Conservation (phyloP, 768 basidiomycete genomes). For the Pleurotus pulmonarius region DNA sequence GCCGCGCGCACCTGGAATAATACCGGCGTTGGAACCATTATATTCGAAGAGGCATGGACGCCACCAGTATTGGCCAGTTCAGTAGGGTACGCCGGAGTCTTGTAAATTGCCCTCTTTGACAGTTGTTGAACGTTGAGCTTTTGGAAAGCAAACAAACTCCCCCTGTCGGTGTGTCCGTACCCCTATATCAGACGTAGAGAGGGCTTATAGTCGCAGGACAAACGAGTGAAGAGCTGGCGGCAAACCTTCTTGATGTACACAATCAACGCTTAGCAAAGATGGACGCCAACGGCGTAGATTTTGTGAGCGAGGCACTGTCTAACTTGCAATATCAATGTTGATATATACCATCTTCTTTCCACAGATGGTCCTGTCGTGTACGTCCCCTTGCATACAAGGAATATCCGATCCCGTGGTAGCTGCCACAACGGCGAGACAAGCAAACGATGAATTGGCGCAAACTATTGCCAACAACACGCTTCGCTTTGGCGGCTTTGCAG, state of each 20-base stretch:
- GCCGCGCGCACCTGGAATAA: conserved; percentile 23
- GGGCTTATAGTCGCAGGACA: conserved; percentile 14
- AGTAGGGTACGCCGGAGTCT: conserved; percentile 14
- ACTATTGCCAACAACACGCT: conserved; percentile 33
- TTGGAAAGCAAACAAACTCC: conserved; percentile 11
- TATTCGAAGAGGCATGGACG: conserved; percentile 38
- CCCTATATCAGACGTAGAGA: no score
- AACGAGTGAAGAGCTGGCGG: conserved; percentile 23
- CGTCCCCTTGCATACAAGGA: conserved; percentile 34
- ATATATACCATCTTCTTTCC: not conserved
- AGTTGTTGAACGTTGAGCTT: no score
- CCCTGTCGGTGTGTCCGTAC: conserved; percentile 27
- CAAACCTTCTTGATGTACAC: conserved; percentile 35
- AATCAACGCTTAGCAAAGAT: conserved; percentile 31
- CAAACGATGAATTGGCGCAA: conserved; percentile 33
- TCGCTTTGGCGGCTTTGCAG: conserved; percentile 38
- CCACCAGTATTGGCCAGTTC: conserved; percentile 26
- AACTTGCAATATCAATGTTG: no score
- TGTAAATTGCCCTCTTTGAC: conserved; percentile 4
- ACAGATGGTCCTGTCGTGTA: conserved; percentile 37
- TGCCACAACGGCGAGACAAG: conserved; percentile 27
- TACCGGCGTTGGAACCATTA: conserved; percentile 32
- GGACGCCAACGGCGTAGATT: conserved; percentile 35
- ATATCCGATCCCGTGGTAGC: conserved; percentile 29
- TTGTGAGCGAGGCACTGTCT: conserved; percentile 16